Base-by-base conservation (phyloP, 306 rosid species). In the Cucumis melo region DNA sequence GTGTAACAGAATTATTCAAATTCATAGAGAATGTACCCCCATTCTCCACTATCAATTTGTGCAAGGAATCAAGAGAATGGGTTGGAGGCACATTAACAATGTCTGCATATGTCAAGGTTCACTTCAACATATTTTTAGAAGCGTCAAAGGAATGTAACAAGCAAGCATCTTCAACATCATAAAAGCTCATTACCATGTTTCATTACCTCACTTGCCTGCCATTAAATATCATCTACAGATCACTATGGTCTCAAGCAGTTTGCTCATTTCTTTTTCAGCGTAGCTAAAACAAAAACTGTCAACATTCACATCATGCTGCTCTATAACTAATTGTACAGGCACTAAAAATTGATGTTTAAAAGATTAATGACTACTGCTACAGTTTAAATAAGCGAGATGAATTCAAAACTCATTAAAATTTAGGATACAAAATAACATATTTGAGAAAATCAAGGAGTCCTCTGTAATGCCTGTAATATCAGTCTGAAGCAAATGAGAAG, bases 11-110 rank as follows among this genome's bases (percentile, higher is more conserved):
- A 48, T 83, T 89, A 79, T 90, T 93, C 82, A 91, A 78, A 80
- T 93, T 93, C 98, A 93, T 93, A 0, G 98, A 93, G 90, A 93
- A 91, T 73, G 87, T 81, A 78, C 98, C 98, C 77, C 98, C 98
- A 85, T 90, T 90, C 87, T 91, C 96, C 59, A 85, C 98, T 82
- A 91, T 78, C 78, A 90, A 80, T 86, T 90, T 91, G 86, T 87
- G 98, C 78, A 93, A 78, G 83, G 86, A 86, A 83, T 93, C 94
- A 12, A 90, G 88, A 74, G 98, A 87, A 80, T 83, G 84, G 48
- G 84, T 86, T 81, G 91, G 80, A 82, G 98, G 96, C 63, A 90
- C 96, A 80, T 93, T 93, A 77, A 86, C 91, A 38, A 93, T 86
- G 87, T 93, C 98, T 93, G 82, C 17, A 76, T 54, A 61, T 73